Conservation (phyloP, 352 stramenopile species). For the Globisporangium irregulare region DNA sequence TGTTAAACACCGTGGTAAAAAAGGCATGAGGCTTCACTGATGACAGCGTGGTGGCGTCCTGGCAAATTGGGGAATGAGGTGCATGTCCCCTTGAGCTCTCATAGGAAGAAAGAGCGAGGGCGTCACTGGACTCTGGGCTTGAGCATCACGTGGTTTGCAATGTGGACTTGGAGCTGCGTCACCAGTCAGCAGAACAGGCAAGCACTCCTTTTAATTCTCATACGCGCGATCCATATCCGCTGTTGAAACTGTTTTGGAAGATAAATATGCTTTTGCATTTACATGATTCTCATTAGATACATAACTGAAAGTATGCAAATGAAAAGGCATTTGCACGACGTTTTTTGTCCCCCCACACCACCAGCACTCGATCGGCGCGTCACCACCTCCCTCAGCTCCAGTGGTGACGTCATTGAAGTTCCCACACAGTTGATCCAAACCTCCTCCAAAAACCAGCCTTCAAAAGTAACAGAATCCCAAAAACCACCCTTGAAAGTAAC, state of each 20-base stretch:
- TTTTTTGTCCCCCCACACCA: background rate
- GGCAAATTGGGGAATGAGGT: background rate
- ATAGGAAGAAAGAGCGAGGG: background rate
- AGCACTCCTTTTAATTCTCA: background rate
- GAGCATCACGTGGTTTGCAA: background rate
- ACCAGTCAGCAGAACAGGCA: background rate
- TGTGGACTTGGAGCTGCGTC: background rate
- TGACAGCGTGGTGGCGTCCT: background rate
- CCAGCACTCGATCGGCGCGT: background rate
- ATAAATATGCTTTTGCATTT: background rate
- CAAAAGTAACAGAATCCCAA: background rate
- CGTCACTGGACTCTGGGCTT: background rate
- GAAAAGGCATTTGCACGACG: background rate
- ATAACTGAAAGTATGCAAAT: background rate
- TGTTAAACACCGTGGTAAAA: background rate
- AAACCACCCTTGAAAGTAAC: background rate
- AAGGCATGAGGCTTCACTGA: background rate
- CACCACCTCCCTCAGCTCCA: background rate
- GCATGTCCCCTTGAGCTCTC: background rate
- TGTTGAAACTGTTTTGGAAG: background rate
- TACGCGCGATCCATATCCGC: background rate
- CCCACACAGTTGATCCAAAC: background rate
- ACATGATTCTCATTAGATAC: background rate
- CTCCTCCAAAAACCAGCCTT: slow-evolving; percentile 4
- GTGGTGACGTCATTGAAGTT: slow-evolving; percentile 25